These are phyloP conservation scores for Tanacetum coccineum DNA, from an alignment of 129 eudicot species.

Conservation along the genomic window DNA sequence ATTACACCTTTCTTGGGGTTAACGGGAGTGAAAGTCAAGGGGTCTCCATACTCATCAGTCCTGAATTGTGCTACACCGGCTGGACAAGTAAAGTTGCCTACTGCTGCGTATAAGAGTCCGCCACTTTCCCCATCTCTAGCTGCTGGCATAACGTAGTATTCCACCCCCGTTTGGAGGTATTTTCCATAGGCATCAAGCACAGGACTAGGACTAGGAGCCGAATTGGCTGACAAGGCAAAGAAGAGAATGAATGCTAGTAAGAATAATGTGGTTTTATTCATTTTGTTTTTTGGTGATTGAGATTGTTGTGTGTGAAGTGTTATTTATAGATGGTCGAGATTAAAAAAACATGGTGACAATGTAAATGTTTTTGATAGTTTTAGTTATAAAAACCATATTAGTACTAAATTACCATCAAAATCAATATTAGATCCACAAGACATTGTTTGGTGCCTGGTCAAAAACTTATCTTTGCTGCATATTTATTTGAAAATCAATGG, in stretches of 20 bases:
- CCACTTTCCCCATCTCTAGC: not conserved
- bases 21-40: slow-evolving; percentile 25
- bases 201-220: not conserved
- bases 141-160: not conserved
- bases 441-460: too few relatives aligned
- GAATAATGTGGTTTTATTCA: too few relatives aligned
- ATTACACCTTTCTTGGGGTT: slow-evolving; percentile 23
- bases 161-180: not conserved
- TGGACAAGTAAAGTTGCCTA: not conserved
- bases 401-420: too few relatives aligned
- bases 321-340: not conserved
- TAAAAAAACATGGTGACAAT: too few relatives aligned
- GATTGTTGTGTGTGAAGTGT: not conserved
- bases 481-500: too few relatives aligned
- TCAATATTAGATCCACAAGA: too few relatives aligned
- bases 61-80: not conserved
- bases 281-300: too few relatives aligned
- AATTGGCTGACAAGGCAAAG: too few relatives aligned
- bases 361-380: too few relatives aligned
- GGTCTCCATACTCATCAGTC: slow-evolving; percentile 5
- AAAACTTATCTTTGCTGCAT: too few relatives aligned
- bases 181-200: not conserved
- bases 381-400: too few relatives aligned
- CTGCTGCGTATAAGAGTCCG: not conserved
- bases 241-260: too few relatives aligned